phyloP scores from a whole-genome alignment of 768 basidiomycete genomes.

The Leccinellum albellum region DNA sequence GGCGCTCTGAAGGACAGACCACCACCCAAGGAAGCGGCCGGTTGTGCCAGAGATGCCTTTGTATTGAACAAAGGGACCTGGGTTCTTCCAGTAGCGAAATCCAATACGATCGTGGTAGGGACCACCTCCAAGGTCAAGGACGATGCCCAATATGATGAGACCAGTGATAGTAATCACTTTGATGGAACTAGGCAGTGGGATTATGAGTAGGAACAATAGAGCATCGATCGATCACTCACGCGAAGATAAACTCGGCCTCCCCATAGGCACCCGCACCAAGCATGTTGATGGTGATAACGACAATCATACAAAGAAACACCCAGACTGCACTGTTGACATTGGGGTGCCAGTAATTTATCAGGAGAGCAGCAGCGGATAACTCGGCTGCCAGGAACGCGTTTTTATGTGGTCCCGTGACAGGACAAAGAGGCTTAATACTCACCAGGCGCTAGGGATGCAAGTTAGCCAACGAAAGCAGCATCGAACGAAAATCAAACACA shows the following conservation, averaged over 20 bases:
- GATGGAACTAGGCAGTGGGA: constrained; percentile 49
- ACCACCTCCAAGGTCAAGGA: constrained; percentile 87
- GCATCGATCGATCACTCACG: constrained; percentile 35
- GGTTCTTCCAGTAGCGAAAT: constrained; percentile 74
- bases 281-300: constrained; percentile 75
- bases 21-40: constrained; percentile 75
- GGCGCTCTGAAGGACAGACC: constrained; percentile 75
- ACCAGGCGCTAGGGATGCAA: constrained; percentile 23
- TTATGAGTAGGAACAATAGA: neutral
- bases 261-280: constrained; percentile 76
- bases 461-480: neutral
- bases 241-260: constrained; percentile 84
- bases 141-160: constrained; percentile 60
- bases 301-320: constrained; percentile 73
- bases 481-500: neutral
- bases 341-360: constrained; percentile 71
- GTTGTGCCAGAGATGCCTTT: constrained; percentile 56
- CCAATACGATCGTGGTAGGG: constrained; percentile 69
- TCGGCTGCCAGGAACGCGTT: constrained; percentile 21
- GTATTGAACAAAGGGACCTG: constrained; percentile 84
- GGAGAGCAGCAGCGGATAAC: constrained; percentile 53
- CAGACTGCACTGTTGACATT: constrained; percentile 66
- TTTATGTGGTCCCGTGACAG: constrained; percentile 1
- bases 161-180: constrained; percentile 83
- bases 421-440: neutral